Conservation (phyloP, 371 early-diverging fungal species). For the Apophysomyces elegans region DNA sequence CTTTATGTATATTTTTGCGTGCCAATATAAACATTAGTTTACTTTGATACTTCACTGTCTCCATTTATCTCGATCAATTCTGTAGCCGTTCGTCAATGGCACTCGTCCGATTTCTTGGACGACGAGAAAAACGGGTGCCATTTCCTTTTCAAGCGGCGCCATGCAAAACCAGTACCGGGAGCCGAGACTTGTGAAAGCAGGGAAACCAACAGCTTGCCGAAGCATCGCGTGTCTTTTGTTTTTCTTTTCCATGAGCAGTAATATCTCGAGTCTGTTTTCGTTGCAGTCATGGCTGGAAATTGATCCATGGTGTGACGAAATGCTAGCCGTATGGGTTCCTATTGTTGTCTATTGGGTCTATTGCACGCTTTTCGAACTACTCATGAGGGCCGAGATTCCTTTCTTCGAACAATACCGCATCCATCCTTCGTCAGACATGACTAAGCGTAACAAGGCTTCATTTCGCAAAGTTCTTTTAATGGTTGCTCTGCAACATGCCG, state of each 20-base stretch:
- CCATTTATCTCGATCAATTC: no score
- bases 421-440: slow-evolving; percentile 67
- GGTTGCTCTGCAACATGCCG: slow-evolving; percentile 60
- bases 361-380: slow-evolving; percentile 64
- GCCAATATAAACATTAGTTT: no score
- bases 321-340: slow-evolving; percentile 65
- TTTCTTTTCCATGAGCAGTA: background rate
- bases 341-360: slow-evolving; percentile 73
- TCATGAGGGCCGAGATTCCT: slow-evolving; percentile 61
- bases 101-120: no score
- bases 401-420: slow-evolving; percentile 76
- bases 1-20: no score
- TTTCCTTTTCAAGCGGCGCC: no score
- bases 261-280: background rate
- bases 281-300: background rate
- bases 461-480: slow-evolving; percentile 54
- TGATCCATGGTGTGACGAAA: slow-evolving; percentile 56
- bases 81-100: no score
- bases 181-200: no score
- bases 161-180: no score
- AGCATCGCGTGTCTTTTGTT: background rate
- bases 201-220: no score
- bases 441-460: slow-evolving; percentile 66
- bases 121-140: no score
- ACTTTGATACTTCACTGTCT: no score